Percentiles rank a stretch among this genome's conserved stretches.
Conservation (phyloP, 441 rosid genomes). For the Pelargonium myrrhifolium region DNA sequence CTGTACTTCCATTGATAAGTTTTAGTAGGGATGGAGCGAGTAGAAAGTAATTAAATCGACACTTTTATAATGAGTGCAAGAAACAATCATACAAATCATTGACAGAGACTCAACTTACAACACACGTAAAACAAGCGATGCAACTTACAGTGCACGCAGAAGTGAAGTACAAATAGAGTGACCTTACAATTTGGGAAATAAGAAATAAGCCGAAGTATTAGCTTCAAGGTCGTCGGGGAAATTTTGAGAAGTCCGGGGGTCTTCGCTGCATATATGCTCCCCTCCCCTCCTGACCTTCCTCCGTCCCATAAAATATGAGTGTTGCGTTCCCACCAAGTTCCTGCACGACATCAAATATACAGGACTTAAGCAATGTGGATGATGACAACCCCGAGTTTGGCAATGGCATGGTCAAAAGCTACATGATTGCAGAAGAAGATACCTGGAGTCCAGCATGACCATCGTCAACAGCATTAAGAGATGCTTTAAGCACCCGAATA, state of each 20-base stretch:
- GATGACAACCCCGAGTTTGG: not conserved
- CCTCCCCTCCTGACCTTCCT: conserved; percentile 78
- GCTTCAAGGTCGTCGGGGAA: conserved; percentile 54
- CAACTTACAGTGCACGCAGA: too few species aligned
- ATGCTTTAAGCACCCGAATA: conserved; percentile 73
- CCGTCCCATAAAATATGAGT: conserved; percentile 73
- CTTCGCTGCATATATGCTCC: conserved; percentile 63
- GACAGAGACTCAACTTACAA: too few species aligned
- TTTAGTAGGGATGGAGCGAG: too few species aligned
- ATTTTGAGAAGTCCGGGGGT: conserved; percentile 72
- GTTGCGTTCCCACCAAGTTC: conserved; percentile 75
- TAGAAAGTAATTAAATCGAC: too few species aligned
- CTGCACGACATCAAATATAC: conserved; percentile 22
- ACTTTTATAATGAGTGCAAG: too few species aligned
- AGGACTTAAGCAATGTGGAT: not conserved
- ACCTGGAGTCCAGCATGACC: conserved; percentile 96
- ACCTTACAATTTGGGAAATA: not conserved
- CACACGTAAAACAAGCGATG: too few species aligned
- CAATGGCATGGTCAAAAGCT: not conserved
- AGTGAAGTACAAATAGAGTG: too few species aligned
- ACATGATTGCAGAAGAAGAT: not conserved
- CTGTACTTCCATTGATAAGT: too few species aligned
- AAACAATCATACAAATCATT: too few species aligned
- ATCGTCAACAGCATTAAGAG: conserved; percentile 84
- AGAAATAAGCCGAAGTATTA: not conserved